Percentiles rank a stretch among this genome's conserved stretches.
These are phyloP conservation scores for Penicillium paxilli DNA, from an alignment of 495 filamentous ascomycete genomes.

Conservation along the genomic window DNA sequence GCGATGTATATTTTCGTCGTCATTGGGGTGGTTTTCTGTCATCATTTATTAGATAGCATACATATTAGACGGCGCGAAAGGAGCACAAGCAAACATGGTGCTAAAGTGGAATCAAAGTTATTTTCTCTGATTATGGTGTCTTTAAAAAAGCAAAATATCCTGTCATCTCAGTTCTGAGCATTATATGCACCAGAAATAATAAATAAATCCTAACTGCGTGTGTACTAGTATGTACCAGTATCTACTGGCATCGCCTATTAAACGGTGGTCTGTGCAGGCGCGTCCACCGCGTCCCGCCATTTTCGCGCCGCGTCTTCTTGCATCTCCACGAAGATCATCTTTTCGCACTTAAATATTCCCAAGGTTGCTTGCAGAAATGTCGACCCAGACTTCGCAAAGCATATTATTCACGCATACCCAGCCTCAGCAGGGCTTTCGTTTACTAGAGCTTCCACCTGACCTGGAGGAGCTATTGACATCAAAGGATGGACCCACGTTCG, in stretches of 20 bases:
- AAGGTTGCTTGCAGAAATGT: conserved; percentile 41
- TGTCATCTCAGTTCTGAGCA: background rate
- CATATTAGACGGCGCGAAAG: conserved; percentile 8
- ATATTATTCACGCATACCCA: conserved; percentile 65
- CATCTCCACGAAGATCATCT: background rate
- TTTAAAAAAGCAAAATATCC: background rate
- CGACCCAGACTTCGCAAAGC: conserved; percentile 57
- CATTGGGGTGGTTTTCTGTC: conserved; percentile 3
- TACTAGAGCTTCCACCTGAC: conserved; percentile 81
- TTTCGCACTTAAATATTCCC: background rate
- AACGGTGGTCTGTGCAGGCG: conserved; percentile 23
- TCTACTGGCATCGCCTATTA: conserved; percentile 8
- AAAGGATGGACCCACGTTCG: conserved; percentile 59
- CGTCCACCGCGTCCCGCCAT: conserved; percentile 13
- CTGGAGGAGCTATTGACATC: conserved; percentile 66
- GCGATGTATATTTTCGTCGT: conserved; percentile 8
- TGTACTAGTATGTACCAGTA: background rate
- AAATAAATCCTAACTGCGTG: background rate
- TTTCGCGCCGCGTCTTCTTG: conserved; percentile 8
- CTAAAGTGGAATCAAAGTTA: background rate
- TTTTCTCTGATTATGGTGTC: background rate
- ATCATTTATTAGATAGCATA: conserved; percentile 16
- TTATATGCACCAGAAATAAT: background rate
- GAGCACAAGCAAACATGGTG: conserved; percentile 1
- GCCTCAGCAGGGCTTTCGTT: conserved; percentile 62